Conservation (phyloP, 257 asterid genomes). For the Primulina eburnea region DNA sequence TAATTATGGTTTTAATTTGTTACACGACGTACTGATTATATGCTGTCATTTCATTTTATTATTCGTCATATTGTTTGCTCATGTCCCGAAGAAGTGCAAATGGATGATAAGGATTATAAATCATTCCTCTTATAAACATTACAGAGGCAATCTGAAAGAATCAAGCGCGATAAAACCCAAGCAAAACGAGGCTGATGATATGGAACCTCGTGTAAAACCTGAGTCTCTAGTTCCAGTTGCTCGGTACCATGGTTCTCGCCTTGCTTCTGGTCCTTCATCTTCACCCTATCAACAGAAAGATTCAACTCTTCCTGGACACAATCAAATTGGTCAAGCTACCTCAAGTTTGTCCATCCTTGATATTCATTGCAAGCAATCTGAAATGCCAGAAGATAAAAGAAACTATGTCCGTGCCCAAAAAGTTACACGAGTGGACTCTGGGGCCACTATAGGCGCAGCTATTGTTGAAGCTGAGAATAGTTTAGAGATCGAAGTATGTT, state of each 20-base stretch:
- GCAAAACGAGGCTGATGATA: constrained; percentile 82
- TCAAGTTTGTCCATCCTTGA: constrained; percentile 47
- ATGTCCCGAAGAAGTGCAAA: constrained; percentile 8
- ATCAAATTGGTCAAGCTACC: constrained; percentile 52
- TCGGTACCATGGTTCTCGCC: constrained; percentile 90
- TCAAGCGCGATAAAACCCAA: constrained; percentile 75
- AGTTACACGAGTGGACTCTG: constrained; percentile 57
- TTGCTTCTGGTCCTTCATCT: constrained; percentile 84
- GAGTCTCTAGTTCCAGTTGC: constrained; percentile 79
- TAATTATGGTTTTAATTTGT: neutral
- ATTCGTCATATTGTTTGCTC: constrained; percentile 3
- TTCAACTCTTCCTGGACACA: constrained; percentile 29
- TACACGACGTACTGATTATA: constrained; percentile 7
- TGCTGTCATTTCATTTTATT: neutral
- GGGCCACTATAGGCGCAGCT: constrained; percentile 85
- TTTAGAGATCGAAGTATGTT: constrained; percentile 77
- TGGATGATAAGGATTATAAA: constrained; percentile 6
- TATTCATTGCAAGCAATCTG: constrained; percentile 39
- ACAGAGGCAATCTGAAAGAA: constrained; percentile 91
- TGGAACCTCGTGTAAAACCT: constrained; percentile 67
- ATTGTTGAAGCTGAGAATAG: constrained; percentile 86
- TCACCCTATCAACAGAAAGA: constrained; percentile 67
- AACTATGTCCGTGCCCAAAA: constrained; percentile 46
- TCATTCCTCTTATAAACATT: constrained; percentile 20
- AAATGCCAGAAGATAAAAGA: constrained; percentile 30